Conservation (phyloP, 257 asterid genomes). For the Thymus mandschuricus region DNA sequence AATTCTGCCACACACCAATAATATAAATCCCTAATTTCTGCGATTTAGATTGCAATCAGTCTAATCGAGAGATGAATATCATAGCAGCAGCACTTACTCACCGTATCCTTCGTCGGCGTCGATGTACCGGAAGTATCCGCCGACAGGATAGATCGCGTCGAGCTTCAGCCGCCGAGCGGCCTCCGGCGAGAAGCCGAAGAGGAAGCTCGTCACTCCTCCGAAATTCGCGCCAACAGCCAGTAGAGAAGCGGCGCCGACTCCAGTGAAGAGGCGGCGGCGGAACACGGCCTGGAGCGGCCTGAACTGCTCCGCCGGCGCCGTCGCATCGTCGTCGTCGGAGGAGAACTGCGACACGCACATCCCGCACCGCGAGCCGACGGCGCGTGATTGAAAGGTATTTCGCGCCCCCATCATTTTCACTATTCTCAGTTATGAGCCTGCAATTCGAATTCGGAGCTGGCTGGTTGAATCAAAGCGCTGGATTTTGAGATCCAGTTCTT, state of each 20-base stretch:
- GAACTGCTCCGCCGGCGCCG: conserved; percentile 60
- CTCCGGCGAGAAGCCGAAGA: conserved; percentile 76
- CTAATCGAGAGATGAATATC: neutral
- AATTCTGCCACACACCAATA: conserved; percentile 60
- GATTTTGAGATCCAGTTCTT: conserved; percentile 23
- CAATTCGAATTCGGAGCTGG: neutral
- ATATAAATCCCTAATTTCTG: conserved; percentile 9
- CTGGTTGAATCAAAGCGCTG: neutral
- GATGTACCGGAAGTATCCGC: conserved; percentile 70
- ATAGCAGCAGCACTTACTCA: conserved; percentile 38
- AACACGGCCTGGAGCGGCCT: conserved; percentile 67
- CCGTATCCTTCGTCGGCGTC: conserved; percentile 76
- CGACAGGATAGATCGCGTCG: conserved; percentile 76
- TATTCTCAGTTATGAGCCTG: neutral
- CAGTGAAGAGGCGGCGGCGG: conserved; percentile 66
- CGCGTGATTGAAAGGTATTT: conserved; percentile 17
- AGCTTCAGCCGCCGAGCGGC: conserved; percentile 72
- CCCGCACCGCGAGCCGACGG: conserved; percentile 32
- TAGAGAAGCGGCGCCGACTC: conserved; percentile 68
- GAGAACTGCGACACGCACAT: conserved; percentile 49
- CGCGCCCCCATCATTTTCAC: conserved; percentile 21
- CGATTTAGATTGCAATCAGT: neutral
- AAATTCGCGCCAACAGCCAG: conserved; percentile 79
- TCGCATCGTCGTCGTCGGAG: conserved; percentile 41
- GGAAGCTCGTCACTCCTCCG: conserved; percentile 72